Percentiles rank a stretch among this genome's conserved stretches.
Evolutionary conservation across 1,139 yeast species (phyloP).

Genomic region (Taiozyma sp.): DNA sequence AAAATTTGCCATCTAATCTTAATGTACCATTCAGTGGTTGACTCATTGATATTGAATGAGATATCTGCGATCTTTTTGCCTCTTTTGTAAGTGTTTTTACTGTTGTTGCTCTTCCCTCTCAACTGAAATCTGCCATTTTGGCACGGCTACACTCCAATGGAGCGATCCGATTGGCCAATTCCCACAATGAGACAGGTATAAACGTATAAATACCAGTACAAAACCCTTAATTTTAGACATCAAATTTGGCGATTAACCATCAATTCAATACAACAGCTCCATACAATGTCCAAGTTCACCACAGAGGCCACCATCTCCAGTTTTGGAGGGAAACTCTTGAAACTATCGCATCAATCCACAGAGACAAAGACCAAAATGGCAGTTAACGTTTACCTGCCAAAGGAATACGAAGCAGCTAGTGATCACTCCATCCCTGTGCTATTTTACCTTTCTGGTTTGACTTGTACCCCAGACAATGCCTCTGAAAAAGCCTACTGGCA

Average conservation of each 20-base stretch:
- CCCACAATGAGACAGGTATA: background rate
- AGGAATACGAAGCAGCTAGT: slow-evolving; percentile 34
- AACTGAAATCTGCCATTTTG: background rate
- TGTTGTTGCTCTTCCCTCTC: too few species aligned
- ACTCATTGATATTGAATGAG: too few species aligned
- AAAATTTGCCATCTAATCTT: too few species aligned
- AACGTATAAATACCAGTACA: too few species aligned
- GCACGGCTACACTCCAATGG: background rate
- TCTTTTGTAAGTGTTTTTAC: background rate
- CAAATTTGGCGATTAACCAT: background rate
- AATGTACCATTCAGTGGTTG: too few species aligned
- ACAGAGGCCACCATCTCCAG: slow-evolving; percentile 54
- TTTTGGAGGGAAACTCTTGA: slow-evolving; percentile 74
- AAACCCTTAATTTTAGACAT: background rate
- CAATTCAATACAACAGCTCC: background rate
- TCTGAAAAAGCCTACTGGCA: slow-evolving; percentile 93
- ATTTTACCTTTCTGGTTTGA: slow-evolving; percentile 80
- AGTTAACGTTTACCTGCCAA: slow-evolving; percentile 79
- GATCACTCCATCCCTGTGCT: slow-evolving; percentile 59
- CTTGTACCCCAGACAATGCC: slow-evolving; percentile 93
- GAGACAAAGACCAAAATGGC: slow-evolving; percentile 72
- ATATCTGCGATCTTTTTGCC: too few species aligned
- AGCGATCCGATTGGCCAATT: background rate
- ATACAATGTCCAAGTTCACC: slow-evolving; percentile 42
- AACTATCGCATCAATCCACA: slow-evolving; percentile 68